Evolutionary conservation across 805 yeast genomes (phyloP).

Genomic region (Zygosaccharomyces gambellarensis): DNA sequence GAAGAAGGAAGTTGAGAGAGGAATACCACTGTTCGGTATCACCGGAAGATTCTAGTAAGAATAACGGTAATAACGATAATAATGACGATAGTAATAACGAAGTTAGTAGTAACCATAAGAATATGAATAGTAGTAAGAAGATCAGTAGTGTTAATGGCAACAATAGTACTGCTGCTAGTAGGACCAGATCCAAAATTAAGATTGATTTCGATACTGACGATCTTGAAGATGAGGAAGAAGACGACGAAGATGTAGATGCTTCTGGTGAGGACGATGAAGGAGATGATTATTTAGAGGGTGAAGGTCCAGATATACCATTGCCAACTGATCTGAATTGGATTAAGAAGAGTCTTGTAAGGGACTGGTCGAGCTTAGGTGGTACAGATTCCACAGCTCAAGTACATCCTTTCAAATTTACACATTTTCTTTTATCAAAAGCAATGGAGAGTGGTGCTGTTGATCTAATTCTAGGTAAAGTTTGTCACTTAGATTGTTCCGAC

Average conservation of each 20-base stretch:
- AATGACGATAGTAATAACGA: not conserved
- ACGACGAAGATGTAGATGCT: not conserved
- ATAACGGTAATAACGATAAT: not conserved
- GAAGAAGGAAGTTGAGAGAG: conserved; percentile 1
- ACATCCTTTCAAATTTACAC: conserved; percentile 93
- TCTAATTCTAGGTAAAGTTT: conserved; percentile 78
- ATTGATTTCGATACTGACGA: conserved; percentile 5
- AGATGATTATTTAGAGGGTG: conserved; percentile 6
- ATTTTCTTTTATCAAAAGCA: conserved; percentile 71
- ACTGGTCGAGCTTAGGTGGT: conserved; percentile 79
- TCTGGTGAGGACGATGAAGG: conserved; percentile 5
- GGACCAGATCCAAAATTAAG: conserved; percentile 5
- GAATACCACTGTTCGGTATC: conserved; percentile 6
- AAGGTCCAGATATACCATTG: conserved; percentile 22
- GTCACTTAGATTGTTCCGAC: conserved; percentile 56
- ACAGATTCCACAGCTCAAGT: conserved; percentile 91
- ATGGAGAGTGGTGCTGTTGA: conserved; percentile 80
- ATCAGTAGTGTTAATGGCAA: not conserved
- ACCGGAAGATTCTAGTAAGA: not conserved
- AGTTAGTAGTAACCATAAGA: not conserved
- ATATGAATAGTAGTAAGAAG: not conserved
- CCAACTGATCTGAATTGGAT: conserved; percentile 80
- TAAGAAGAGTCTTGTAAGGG: conserved; percentile 53
- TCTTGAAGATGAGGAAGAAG: conserved; percentile 6
- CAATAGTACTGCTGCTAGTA: not conserved